These are phyloP conservation scores for Musa troglodytarum DNA, from an alignment of 176 grass and related monocot species.

Conservation along the genomic window DNA sequence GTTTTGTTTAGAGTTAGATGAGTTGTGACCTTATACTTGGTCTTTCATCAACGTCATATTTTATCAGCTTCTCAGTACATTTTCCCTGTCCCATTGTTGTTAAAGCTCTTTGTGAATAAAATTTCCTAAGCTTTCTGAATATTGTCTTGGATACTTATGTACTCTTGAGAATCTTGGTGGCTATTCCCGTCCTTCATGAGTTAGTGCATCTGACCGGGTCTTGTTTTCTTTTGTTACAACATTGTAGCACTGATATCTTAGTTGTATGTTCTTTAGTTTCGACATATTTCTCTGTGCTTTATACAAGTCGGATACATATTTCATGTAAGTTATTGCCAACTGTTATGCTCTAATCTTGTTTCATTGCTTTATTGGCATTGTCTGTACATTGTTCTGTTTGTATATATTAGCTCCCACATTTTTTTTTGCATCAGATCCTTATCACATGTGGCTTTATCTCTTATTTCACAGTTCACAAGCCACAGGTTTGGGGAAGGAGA, in stretches of 20 bases:
- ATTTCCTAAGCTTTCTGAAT: neutral
- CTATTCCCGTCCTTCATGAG: neutral
- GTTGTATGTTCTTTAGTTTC: neutral
- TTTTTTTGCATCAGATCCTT: neutral
- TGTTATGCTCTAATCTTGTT: too few species aligned
- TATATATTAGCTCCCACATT: neutral
- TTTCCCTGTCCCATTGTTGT: neutral
- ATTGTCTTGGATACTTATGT: neutral
- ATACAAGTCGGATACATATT: neutral
- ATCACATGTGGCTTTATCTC: neutral
- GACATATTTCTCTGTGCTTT: neutral
- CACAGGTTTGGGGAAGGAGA: slow-evolving; percentile 26
- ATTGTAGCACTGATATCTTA: neutral
- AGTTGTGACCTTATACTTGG: neutral
- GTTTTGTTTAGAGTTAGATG: too few species aligned
- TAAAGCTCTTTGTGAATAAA: neutral
- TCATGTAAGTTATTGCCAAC: too few species aligned
- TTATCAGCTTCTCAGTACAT: neutral
- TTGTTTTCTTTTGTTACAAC: neutral
- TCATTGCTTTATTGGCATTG: too few species aligned
- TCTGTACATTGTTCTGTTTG: too few species aligned
- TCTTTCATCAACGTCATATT: neutral
- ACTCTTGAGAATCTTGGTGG: neutral
- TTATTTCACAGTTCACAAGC: slow-evolving; percentile 31
- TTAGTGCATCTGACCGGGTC: neutral